Evolutionary conservation across 2,329 filamentous ascomycete species (phyloP).

Genomic region (Talaromyces funiculosus): DNA sequence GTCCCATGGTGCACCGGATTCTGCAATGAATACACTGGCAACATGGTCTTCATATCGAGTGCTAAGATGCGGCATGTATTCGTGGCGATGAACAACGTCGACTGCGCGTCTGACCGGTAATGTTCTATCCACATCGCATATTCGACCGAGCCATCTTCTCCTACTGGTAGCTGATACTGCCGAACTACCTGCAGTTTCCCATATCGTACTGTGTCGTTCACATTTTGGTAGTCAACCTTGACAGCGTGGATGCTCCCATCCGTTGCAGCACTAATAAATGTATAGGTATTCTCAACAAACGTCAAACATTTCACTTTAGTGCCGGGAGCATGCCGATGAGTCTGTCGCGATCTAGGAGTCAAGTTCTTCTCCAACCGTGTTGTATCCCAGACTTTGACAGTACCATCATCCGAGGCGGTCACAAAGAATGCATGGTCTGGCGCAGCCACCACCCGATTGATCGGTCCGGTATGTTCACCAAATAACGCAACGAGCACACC

Average conservation of each 20-base stretch:
- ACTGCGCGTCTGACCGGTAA: constrained; percentile 73
- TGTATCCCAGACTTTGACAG: constrained; percentile 90
- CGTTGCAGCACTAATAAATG: constrained; percentile 82
- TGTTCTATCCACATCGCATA: constrained; percentile 88
- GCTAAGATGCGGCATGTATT: constrained; percentile 77
- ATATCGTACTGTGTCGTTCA: constrained; percentile 62
- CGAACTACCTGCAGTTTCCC: constrained; percentile 70
- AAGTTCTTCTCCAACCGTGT: constrained; percentile 85
- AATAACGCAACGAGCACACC: constrained; percentile 83
- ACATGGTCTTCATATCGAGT: constrained; percentile 83
- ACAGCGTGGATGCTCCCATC: constrained; percentile 89
- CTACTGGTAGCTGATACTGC: constrained; percentile 63
- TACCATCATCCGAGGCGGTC: constrained; percentile 85
- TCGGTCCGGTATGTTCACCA: constrained; percentile 74
- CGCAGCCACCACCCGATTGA: constrained; percentile 75
- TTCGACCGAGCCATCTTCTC: constrained; percentile 50
- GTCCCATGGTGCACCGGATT: constrained; percentile 90
- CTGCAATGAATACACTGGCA: constrained; percentile 68
- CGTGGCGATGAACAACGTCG: constrained; percentile 80
- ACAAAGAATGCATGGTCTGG: constrained; percentile 94
- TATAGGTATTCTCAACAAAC: constrained; percentile 90
- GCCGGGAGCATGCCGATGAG: constrained; percentile 67
- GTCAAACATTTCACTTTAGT: constrained; percentile 73
- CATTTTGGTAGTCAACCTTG: constrained; percentile 64
- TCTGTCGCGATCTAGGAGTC: constrained; percentile 78